A percentile compares a stretch with the other conserved stretches of the same genome.
phyloP scores from a whole-genome alignment of 345 rosid genomes.

The Adansonia digitata region DNA sequence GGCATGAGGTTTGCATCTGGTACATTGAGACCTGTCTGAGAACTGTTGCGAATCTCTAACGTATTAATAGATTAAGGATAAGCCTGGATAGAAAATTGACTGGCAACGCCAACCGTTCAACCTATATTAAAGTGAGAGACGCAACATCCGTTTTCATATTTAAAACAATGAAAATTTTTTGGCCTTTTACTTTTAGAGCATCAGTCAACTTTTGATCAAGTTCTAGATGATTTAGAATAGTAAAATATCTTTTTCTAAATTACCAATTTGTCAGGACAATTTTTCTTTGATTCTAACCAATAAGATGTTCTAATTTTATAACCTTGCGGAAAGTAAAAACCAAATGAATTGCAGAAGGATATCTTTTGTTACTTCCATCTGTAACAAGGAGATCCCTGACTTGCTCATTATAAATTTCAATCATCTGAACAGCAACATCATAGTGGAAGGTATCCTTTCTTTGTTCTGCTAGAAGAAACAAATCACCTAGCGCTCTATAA shows the following conservation, averaged over 20 bases:
- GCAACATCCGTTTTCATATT: not conserved
- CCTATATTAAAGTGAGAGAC: not conserved
- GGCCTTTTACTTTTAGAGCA: not conserved
- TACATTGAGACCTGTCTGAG: constrained; percentile 89
- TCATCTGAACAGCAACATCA: constrained; percentile 90
- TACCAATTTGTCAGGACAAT: not conserved
- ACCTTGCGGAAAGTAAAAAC: not conserved
- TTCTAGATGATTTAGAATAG: constrained; percentile 2
- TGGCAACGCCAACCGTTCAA: not conserved
- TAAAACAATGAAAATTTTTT: not conserved
- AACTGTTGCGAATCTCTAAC: constrained; percentile 88
- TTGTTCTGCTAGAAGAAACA: constrained; percentile 82
- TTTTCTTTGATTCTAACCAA: not conserved
- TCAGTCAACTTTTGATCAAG: not conserved
- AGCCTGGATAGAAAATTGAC: not conserved
- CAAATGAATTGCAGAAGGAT: constrained; percentile 48
- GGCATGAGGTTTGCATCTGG: constrained; percentile 85
- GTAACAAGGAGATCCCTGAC: constrained; percentile 82
- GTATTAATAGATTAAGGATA: constrained; percentile 55
- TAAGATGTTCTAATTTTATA: not conserved
- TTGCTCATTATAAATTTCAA: constrained; percentile 96
- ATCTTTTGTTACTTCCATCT: constrained; percentile 94
- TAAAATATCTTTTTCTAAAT: not conserved
- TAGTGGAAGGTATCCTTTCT: constrained; percentile 73
- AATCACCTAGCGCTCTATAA: constrained; percentile 85